Evolutionary conservation across 352 stramenopile species (phyloP).

Genomic region (Globisporangium solare): DNA sequence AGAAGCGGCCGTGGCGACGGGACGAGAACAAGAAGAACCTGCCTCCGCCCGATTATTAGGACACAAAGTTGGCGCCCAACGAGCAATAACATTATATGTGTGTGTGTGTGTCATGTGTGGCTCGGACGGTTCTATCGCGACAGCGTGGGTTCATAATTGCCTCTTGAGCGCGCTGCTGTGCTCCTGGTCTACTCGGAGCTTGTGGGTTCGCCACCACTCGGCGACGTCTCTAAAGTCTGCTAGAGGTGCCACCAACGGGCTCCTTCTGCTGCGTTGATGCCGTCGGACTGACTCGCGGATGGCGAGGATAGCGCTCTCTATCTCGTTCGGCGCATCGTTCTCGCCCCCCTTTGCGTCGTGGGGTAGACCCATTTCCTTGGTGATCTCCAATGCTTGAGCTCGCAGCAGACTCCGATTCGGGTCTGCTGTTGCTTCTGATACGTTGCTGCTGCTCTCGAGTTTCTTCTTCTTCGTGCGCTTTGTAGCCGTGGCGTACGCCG

Average conservation of each 20-base stretch:
- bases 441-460: not conserved
- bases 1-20: constrained; percentile 69
- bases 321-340: not conserved
- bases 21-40: constrained; percentile 33
- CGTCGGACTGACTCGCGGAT: constrained; percentile 7
- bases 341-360: not conserved
- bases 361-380: constrained; percentile 20
- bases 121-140: too few relatives aligned
- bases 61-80: not conserved
- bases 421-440: constrained; percentile 1
- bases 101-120: not conserved
- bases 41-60: constrained; percentile 50
- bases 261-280: constrained; percentile 12
- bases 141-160: not conserved
- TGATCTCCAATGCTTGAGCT: constrained; percentile 29
- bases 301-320: not conserved
- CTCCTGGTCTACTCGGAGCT: constrained; percentile 3
- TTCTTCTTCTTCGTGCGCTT: constrained; percentile 8
- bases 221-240: constrained; percentile 30
- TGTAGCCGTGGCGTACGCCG: constrained; percentile 18
- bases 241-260: constrained; percentile 9
- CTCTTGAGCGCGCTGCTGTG: not conserved
- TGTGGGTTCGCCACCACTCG: constrained; percentile 47
- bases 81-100: not conserved
- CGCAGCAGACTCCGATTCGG: not conserved